Conservation (phyloP, 2,329 filamentous ascomycete genomes). For the Tolypocladium ovalisporum region DNA sequence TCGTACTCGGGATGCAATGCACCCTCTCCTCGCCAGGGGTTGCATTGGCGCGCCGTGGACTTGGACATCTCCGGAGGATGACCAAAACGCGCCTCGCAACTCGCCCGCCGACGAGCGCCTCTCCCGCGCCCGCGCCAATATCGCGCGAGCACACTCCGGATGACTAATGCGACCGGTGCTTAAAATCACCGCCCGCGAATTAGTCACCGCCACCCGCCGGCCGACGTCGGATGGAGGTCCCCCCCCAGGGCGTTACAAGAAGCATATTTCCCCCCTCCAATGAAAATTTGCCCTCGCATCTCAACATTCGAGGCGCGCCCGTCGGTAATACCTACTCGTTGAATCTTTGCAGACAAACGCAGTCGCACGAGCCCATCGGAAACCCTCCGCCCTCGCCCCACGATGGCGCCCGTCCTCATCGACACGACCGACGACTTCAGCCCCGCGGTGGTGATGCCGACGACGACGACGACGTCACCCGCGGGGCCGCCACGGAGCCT, state of each 20-base stretch:
- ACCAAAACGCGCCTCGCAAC: not conserved
- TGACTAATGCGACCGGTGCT: not conserved
- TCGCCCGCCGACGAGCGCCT: not conserved
- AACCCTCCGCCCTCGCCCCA: slow-evolving; percentile 1
- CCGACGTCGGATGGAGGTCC: not conserved
- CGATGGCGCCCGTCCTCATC: slow-evolving; percentile 44
- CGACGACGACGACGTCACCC: slow-evolving; percentile 9
- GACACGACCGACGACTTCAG: slow-evolving; percentile 45
- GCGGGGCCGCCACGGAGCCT: slow-evolving; percentile 48
- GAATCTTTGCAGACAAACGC: not conserved
- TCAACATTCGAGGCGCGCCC: not conserved
- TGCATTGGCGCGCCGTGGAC: no score
- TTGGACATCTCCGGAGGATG: not conserved
- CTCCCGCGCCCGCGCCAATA: not conserved
- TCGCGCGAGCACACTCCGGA: not conserved
- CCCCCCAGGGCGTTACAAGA: not conserved
- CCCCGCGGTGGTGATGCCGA: slow-evolving; percentile 16
- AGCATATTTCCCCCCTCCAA: not conserved
- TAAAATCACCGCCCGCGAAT: not conserved
- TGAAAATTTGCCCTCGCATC: not conserved
- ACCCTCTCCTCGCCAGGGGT: no score
- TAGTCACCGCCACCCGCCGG: not conserved
- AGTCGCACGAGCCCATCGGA: not conserved
- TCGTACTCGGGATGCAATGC: no score
- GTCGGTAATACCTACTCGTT: not conserved